phyloP scores from a whole-genome alignment of 129 eudicot species.

The Silybum marianum region DNA sequence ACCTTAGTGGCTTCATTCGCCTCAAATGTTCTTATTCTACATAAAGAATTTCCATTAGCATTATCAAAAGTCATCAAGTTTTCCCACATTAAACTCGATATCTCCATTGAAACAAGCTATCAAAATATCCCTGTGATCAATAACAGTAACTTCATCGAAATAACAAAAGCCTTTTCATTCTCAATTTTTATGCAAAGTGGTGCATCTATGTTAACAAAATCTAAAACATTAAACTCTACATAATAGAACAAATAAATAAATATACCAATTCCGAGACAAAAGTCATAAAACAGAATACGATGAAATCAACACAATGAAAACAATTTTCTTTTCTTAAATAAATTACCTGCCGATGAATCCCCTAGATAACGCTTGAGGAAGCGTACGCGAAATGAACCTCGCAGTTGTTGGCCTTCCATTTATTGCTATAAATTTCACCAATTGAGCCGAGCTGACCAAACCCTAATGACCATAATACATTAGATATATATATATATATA shows the following conservation, averaged over 20 bases:
- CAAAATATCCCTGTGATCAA: neutral
- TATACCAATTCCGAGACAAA: neutral
- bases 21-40: neutral
- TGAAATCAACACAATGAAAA: neutral
- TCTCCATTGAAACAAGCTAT: neutral
- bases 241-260: neutral
- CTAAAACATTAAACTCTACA: neutral
- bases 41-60: neutral
- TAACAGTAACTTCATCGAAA: neutral
- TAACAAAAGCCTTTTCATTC: neutral
- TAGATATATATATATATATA: too few relatives aligned
- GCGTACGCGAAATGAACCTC: slow-evolving; percentile 73
- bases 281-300: neutral
- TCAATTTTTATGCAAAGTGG: neutral
- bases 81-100: neutral
- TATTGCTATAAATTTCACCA: slow-evolving; percentile 84
- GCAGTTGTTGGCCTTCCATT: slow-evolving; percentile 90
- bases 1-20: neutral
- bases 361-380: slow-evolving; percentile 91
- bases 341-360: slow-evolving; percentile 94
- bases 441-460: slow-evolving; percentile 88
- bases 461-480: slow-evolving; percentile 55
- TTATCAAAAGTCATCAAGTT: neutral
- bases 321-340: neutral
- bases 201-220: neutral